Evolutionary conservation across 345 rosid genomes (phyloP).

Genomic region (Nephelium lappaceum): DNA sequence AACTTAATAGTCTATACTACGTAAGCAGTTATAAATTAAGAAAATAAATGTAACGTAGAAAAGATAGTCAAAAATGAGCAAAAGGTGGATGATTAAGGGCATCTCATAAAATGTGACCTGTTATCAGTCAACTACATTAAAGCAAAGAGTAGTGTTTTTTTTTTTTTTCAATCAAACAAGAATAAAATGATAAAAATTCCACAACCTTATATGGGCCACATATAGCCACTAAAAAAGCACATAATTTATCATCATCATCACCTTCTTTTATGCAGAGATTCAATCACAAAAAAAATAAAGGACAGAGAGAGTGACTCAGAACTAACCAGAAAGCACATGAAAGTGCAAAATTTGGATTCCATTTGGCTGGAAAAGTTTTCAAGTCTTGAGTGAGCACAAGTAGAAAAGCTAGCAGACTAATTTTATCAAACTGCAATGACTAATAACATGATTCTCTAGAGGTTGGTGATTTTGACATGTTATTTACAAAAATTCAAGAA

Average conservation of each 20-base stretch:
- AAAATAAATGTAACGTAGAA: not conserved
- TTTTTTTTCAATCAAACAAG: not conserved
- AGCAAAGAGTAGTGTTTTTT: not conserved
- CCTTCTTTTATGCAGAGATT: not conserved
- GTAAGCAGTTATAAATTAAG: no score
- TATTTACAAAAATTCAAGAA: no score
- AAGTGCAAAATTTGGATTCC: slow-evolving; percentile 2
- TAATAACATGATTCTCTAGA: no score
- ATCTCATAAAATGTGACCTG: slow-evolving; percentile 11
- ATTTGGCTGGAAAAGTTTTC: not conserved
- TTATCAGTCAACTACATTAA: slow-evolving; percentile 9
- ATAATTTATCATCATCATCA: not conserved
- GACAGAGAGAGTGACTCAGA: not conserved
- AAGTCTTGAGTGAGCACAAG: no score
- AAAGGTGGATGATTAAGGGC: not conserved
- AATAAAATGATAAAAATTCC: not conserved
- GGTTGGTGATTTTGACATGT: no score
- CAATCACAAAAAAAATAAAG: not conserved
- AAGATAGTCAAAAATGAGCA: slow-evolving; percentile 31
- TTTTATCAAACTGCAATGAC: not conserved
- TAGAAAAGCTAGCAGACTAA: not conserved
- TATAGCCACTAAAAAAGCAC: not conserved
- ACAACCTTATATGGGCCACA: not conserved
- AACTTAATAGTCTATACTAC: no score
- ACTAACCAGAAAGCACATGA: not conserved